These are phyloP conservation scores for Cenchrus purpureus DNA, from an alignment of 176 grass and related monocot genomes.

Conservation along the genomic window DNA sequence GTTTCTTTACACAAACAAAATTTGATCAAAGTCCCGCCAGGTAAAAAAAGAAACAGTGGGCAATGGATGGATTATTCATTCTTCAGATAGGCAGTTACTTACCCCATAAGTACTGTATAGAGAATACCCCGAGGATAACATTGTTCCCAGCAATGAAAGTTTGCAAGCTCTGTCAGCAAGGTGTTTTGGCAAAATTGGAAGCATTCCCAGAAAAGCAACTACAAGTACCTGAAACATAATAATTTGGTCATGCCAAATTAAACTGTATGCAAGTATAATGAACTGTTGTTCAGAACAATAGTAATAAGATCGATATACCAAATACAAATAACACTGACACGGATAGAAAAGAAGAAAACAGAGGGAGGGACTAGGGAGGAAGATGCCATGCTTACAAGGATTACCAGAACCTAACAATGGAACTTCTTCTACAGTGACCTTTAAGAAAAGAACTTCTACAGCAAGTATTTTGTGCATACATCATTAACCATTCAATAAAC, in stretches of 20 bases:
- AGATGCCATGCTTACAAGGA: not conserved
- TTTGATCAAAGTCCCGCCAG: not conserved
- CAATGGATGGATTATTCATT: not conserved
- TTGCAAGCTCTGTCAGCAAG: conserved; percentile 81
- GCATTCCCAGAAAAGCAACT: conserved; percentile 89
- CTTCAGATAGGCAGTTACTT: conserved; percentile 39
- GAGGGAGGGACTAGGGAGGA: not conserved
- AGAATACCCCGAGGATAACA: conserved; percentile 69
- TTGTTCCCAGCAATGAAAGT: conserved; percentile 85
- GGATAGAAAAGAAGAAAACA: too few species aligned
- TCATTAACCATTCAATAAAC: not conserved
- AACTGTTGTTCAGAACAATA: not conserved
- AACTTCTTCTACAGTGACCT: not conserved
- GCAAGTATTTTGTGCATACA: not conserved
- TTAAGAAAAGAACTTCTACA: not conserved
- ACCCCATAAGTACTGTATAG: conserved; percentile 80
- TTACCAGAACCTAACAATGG: not conserved
- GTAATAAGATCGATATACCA: not conserved
- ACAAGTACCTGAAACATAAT: conserved; percentile 66
- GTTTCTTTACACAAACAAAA: conserved; percentile 61
- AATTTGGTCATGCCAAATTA: not conserved
- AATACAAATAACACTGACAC: not conserved
- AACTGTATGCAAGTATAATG: not conserved
- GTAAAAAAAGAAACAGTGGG: not conserved
- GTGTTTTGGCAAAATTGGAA: conserved; percentile 73